phyloP scores from a whole-genome alignment of 2,329 filamentous ascomycete species.

The Neofusicoccum parvum region DNA sequence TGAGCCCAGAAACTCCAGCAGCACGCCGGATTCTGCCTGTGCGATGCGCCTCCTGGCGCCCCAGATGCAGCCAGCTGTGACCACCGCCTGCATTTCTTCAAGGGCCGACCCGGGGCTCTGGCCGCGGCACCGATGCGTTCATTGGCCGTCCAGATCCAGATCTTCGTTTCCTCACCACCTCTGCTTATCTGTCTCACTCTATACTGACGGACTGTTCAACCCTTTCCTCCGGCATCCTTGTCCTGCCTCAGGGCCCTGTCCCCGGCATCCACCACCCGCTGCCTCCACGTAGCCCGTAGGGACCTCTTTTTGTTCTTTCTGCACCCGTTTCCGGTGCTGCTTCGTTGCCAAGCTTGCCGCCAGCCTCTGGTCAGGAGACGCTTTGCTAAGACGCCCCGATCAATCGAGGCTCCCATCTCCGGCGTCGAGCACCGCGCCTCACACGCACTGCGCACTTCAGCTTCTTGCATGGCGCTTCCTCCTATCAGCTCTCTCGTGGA shows the following conservation, averaged over 20 bases:
- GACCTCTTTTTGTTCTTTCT: background rate
- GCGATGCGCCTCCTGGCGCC: background rate
- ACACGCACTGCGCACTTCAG: background rate
- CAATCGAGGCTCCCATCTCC: background rate
- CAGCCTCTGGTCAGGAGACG: background rate
- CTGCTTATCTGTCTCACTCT: slow-evolving; percentile 6
- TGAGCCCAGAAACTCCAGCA: background rate
- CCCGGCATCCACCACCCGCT: background rate
- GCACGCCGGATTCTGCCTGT: too few relatives aligned
- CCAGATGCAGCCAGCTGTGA: background rate
- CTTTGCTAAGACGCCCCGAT: background rate
- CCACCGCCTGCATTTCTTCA: slow-evolving; percentile 8
- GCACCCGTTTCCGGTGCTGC: background rate
- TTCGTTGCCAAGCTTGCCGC: background rate
- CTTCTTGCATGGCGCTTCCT: background rate
- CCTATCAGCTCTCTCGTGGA: background rate
- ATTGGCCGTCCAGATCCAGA: background rate
- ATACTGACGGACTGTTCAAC: background rate
- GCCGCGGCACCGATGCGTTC: background rate
- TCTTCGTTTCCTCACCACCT: slow-evolving; percentile 7
- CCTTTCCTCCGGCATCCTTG: background rate
- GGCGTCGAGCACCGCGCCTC: background rate
- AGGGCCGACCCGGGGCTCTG: slow-evolving; percentile 4
- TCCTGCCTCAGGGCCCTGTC: background rate
- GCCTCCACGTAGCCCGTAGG: background rate